Base-by-base conservation (phyloP, 331 rosid genomes). In the Saraca asoca region DNA sequence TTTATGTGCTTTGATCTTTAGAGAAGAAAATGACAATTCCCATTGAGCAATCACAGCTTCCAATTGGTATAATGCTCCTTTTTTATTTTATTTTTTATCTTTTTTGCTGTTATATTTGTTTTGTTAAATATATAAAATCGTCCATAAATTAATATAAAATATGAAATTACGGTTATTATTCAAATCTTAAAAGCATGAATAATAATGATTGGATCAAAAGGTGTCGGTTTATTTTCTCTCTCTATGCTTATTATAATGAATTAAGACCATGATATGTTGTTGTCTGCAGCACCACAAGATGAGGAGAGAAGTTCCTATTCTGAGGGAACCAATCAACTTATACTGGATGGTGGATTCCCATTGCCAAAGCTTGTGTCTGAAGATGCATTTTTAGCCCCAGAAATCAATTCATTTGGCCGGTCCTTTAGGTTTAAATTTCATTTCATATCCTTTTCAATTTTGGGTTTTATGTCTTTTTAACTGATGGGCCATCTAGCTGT, bases 331-430 rank as follows among this genome's bases (percentile, higher is more conserved):
- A 53, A 43, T n/a, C 79, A 77, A 13, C 62, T 80, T 64, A 75
- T 75, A 2, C 64, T 83, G 24, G 88, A 83, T 58, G 83, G 83
- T 11, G 88, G 85, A 57, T 80, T 83, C 44, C 70, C 55, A 41
- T 38, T 63, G 74, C 80, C 83, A 11, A 57, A 79, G 37, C 60
- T 41, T 9, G 45, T 49, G 2, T 37, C 75, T 12, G 6, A 59
- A n/a, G 50, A 69, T 41, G 78, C 53, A 54, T 7, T 65, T 14
- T 11, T 72, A 5, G 86, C 81, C 14, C 86, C 67, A 10, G 82
- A 78, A 51, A 84, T 84, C 17, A 84, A 84, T 68, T 31, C 86
- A 0, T 84, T 81, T 58, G 89, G 89, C 50, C 78, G 62, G 5
- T 56, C 75, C 5, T 81, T 84, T 76, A 78, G 86, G 86, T 78